phyloP scores from a whole-genome alignment of 345 rosid genomes.

The Eucalyptus microcorys region DNA sequence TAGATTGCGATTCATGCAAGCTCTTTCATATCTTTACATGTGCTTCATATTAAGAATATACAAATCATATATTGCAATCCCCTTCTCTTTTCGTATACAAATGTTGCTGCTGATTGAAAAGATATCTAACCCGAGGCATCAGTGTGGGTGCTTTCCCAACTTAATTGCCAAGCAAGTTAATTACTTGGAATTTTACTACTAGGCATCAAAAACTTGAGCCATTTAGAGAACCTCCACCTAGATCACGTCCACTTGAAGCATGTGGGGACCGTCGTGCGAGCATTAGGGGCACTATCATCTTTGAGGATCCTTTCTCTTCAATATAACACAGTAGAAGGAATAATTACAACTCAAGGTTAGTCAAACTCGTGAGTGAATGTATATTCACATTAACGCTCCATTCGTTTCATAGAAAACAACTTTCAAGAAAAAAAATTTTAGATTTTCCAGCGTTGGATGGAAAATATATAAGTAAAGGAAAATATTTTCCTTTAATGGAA shows the following conservation, averaged over 20 bases:
- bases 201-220: background rate
- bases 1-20: rapidly evolving
- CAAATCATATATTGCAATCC: too few relatives aligned
- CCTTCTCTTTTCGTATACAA: rapidly evolving
- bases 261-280: background rate
- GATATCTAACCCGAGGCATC: too few relatives aligned
- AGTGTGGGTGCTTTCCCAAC: too few relatives aligned
- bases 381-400: too few relatives aligned
- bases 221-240: background rate
- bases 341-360: background rate
- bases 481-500: too few relatives aligned
- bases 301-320: background rate
- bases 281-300: background rate
- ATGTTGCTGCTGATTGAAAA: background rate
- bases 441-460: too few relatives aligned
- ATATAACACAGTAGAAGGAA: background rate
- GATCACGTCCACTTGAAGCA: rapidly evolving
- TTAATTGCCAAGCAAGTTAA: background rate
- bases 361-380: background rate
- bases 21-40: too few relatives aligned
- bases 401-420: rapidly evolving
- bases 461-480: too few relatives aligned
- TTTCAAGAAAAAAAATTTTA: too few relatives aligned
- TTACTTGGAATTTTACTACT: background rate
- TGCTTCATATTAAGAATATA: background rate